These are phyloP conservation scores for Macaranga tanarius DNA, from an alignment of 441 rosid species.

Conservation along the genomic window DNA sequence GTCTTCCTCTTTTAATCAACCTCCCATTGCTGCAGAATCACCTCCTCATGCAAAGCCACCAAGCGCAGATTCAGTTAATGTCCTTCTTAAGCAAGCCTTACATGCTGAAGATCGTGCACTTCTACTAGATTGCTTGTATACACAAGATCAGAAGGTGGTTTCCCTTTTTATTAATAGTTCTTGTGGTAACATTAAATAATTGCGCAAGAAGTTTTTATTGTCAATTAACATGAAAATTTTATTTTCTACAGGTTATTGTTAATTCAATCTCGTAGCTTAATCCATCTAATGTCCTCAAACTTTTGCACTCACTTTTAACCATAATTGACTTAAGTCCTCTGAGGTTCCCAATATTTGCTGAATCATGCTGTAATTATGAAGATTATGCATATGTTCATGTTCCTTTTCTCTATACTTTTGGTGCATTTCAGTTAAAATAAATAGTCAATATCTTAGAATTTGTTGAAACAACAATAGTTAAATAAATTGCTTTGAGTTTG, in stretches of 20 bases:
- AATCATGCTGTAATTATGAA: not conserved
- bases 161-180: not conserved
- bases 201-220: not conserved
- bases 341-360: not conserved
- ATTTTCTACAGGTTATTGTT: conserved; percentile 60
- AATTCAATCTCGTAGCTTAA: conserved; percentile 71
- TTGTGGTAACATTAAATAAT: not conserved
- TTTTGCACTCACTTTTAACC: conserved; percentile 63
- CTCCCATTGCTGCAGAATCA: too few relatives aligned
- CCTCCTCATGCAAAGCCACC: conserved; percentile 56
- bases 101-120: conserved; percentile 87
- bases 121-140: conserved; percentile 84
- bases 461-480: not conserved
- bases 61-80: conserved; percentile 74
- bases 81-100: conserved; percentile 86
- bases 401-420: not conserved
- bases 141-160: conserved; percentile 77
- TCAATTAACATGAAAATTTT: not conserved
- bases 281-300: conserved; percentile 74
- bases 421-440: not conserved
- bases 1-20: too few relatives aligned
- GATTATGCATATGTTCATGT: not conserved
- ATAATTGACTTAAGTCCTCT: conserved; percentile 76
- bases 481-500: not conserved
- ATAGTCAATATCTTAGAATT: too few relatives aligned